Conservation (phyloP, 1,284 basidiomycete species). For the Melampsora medusae region DNA sequence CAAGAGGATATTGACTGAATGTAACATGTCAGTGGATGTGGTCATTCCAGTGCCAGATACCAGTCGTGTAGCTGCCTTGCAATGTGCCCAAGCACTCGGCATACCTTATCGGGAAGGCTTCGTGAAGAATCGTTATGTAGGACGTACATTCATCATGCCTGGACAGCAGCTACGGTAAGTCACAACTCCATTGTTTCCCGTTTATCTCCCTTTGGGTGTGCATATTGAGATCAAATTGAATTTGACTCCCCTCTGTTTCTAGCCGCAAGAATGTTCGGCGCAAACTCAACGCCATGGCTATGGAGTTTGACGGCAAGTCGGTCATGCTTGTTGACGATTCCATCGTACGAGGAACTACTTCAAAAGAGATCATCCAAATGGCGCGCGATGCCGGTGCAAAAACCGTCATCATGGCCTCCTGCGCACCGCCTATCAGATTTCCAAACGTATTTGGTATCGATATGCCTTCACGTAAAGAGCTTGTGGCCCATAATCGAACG, state of each 20-base stretch:
- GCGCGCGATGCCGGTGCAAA: conserved; percentile 98
- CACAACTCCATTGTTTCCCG: not conserved
- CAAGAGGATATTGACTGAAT: conserved; percentile 66
- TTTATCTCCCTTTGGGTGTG: not conserved
- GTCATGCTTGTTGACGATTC: conserved; percentile 98
- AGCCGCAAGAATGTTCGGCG: conserved; percentile 91
- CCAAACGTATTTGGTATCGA: conserved; percentile 99
- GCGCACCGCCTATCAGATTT: conserved; percentile 89
- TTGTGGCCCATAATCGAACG: conserved; percentile 82
- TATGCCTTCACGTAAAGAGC: conserved; percentile 92
- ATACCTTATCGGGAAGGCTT: conserved; percentile 98
- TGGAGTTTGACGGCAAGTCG: conserved; percentile 89
- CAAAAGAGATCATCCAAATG: conserved; percentile 99
- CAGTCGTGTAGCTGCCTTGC: conserved; percentile 89
- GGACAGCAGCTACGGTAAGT: conserved; percentile 82
- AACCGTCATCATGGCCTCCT: conserved; percentile 93
- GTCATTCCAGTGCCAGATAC: conserved; percentile 99
- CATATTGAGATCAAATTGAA: conserved; percentile 23
- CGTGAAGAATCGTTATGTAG: conserved; percentile 98
- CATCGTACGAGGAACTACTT: conserved; percentile 97
- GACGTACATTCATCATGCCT: conserved; percentile 99
- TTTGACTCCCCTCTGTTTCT: conserved; percentile 12
- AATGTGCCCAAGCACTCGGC: conserved; percentile 83
- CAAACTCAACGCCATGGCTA: conserved; percentile 99
- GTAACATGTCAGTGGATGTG: conserved; percentile 75